Evolutionary conservation across 2,329 filamentous ascomycete species (phyloP), one percentile per base, ranked within the genome.

Genomic region (Spiromastix sp.): DNA sequence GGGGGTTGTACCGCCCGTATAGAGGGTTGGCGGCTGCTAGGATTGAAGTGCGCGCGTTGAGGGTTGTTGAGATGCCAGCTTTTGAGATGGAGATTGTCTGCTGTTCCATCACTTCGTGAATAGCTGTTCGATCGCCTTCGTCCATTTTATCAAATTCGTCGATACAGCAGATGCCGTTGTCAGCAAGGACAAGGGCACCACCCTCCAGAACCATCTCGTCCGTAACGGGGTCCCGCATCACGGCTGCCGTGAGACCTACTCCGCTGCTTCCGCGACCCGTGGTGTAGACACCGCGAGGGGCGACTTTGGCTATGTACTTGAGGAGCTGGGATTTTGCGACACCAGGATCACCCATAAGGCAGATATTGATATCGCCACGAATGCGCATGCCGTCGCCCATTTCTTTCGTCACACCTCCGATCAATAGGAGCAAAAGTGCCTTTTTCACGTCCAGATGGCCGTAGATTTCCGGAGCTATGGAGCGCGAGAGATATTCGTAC

Each of bases 301-400:
- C 89, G 19, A 98, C 91, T 66, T 98, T 96, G 46, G 86, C 85
- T 56, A 98, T 96, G 60, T 98, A 98, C 64, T 95, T 96, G 47
- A 98, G 73, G 47, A 98, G 68, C 67, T 98, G 91, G 24, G 91
- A 98, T 67, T 98, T 98, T 66, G 91, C 91, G 55, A 98, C 91
- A 85, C 91, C 91, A 56, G 91, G 91, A 54, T 98, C 91, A 71
- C 91, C 91, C 91, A 98, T 98, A 53, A 98, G 67, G 59, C 91
- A 96, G 43, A 98, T 81, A 64, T 98, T 98, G 68, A 98, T 93
- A 55, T 98, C 91, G 51, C 91, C 91, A 71, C 91, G 85, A 56
- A 98, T 98, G 52, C 86, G 82, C 91, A 98, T 96, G 41, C 91
- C 91, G 53, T 98, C 91, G 34, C 86, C 86, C 74, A 96, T 93